phyloP scores from a whole-genome alignment of 208 protist genomes.

The Leishmania amazonensis region DNA sequence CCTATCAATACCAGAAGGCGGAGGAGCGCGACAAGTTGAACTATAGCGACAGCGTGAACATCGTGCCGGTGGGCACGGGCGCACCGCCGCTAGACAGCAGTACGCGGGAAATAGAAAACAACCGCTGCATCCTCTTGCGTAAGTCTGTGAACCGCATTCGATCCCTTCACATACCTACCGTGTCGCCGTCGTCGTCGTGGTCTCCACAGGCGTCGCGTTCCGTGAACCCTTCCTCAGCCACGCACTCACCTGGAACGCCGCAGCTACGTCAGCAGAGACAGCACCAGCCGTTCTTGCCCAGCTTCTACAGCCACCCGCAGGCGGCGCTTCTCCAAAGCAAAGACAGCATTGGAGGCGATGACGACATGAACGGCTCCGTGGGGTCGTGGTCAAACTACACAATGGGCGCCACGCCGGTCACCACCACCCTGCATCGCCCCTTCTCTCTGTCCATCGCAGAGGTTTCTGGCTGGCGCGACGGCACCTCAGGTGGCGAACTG shows the following conservation, averaged over 20 bases:
- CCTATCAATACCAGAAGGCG: constrained; percentile 17
- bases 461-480: background rate
- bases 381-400: constrained; percentile 8
- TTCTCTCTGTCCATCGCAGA: background rate
- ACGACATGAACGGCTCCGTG: background rate
- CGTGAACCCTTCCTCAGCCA: background rate
- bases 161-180: constrained; percentile 7
- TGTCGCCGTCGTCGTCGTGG: constrained; percentile 1
- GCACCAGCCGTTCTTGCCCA: background rate
- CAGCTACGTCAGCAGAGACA: constrained; percentile 2
- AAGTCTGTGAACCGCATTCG: constrained; percentile 1
- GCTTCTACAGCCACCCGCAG: background rate
- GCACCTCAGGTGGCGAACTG: background rate
- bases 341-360: background rate
- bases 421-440: background rate
- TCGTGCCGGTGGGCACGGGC: background rate
- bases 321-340: background rate
- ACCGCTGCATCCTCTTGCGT: constrained; percentile 12
- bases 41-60: background rate
- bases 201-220: background rate
- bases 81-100: background rate
- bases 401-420: background rate
- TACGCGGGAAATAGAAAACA: constrained; percentile 1
- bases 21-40: background rate
- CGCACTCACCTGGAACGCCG: background rate